Conservation (phyloP, 2,329 filamentous ascomycete species). For the Teratosphaeria pseudoeucalypti region DNA sequence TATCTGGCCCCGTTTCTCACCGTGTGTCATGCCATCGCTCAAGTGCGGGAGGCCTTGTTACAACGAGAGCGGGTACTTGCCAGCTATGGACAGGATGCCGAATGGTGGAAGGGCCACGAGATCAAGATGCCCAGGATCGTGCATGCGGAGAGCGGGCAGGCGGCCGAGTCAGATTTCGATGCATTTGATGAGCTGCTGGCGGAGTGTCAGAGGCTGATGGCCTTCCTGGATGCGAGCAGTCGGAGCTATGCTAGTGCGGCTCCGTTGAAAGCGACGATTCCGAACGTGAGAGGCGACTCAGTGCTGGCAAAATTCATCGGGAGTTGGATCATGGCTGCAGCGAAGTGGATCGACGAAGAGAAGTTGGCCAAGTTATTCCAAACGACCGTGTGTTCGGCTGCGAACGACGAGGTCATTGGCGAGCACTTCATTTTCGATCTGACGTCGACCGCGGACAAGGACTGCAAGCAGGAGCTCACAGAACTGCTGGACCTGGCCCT, state of each 20-base stretch:
- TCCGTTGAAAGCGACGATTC: conserved; percentile 28
- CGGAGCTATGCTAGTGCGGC: conserved; percentile 50
- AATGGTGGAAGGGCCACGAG: conserved; percentile 53
- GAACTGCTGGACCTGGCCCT: background rate
- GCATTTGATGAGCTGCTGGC: conserved; percentile 39
- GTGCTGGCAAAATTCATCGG: conserved; percentile 15
- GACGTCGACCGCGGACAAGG: background rate
- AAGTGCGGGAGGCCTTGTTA: conserved; percentile 47
- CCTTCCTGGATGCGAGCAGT: conserved; percentile 47
- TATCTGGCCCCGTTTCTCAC: conserved; percentile 50
- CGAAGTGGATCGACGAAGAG: background rate
- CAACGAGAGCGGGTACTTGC: conserved; percentile 33
- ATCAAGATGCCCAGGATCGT: conserved; percentile 42
- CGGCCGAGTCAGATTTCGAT: conserved; percentile 20
- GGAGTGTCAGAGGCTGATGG: conserved; percentile 52
- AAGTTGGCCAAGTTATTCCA: conserved; percentile 16
- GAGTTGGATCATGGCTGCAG: conserved; percentile 13
- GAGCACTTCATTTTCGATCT: background rate
- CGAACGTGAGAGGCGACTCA: conserved; percentile 4
- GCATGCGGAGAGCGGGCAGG: conserved; percentile 23
- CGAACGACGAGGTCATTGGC: background rate
- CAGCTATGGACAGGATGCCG: conserved; percentile 45
- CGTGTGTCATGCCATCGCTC: conserved; percentile 52
- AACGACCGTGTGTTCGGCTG: conserved; percentile 16
- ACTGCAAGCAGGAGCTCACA: background rate